Evolutionary conservation across 371 early-diverging fungal genomes (phyloP), one percentile per base, ranked within the genome.

Genomic region (Smittium culicis): DNA sequence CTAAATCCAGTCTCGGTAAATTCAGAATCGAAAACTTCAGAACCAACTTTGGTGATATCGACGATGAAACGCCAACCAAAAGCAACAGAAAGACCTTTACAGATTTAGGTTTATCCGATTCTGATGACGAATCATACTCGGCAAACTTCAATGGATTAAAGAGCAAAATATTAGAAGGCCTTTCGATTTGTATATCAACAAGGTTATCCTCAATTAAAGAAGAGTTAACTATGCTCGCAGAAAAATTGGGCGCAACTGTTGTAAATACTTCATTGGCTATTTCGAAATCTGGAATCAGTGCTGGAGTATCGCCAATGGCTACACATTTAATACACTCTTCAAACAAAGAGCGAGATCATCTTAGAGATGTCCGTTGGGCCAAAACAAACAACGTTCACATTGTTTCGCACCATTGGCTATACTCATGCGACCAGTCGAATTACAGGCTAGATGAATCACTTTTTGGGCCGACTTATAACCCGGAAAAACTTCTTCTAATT

Each of bases 391-490:
- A 59, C 20, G 67, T 77, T 0, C 31, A 29, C 24, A 65, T 78
- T 14, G 77, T 77, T 3, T 76, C 77, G n/a, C 77, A 76, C 0
- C 73, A 70, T 71, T 77, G 77, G 77, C 67, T 77, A 34, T 73
- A 70, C 54, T 70, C 78, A 0, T 77, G 77, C 30, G 67, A 68
- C 5, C 71, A 73, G 16, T 62, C 69, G 0, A 31, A 27, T 35
- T 11, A 5, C 1, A 69, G 66, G 0, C 61, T 72, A 0, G 59
- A 70, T 5, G 77, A 77, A 55, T 54, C 56, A 24, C 64, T 69
- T 3, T 77, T 72, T 32, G 74, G 74, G 0, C 67, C 67, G 32
- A 69, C 68, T 0, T 77, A 66, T 61, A 68, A 73, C 3, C 77
- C 73, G n/a, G 75, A 74, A 27, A 65, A 76, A 54, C 71, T 73